Evolutionary conservation across 768 basidiomycete species (phyloP).

Genomic region (Cystofilobasidium capitatum): DNA sequence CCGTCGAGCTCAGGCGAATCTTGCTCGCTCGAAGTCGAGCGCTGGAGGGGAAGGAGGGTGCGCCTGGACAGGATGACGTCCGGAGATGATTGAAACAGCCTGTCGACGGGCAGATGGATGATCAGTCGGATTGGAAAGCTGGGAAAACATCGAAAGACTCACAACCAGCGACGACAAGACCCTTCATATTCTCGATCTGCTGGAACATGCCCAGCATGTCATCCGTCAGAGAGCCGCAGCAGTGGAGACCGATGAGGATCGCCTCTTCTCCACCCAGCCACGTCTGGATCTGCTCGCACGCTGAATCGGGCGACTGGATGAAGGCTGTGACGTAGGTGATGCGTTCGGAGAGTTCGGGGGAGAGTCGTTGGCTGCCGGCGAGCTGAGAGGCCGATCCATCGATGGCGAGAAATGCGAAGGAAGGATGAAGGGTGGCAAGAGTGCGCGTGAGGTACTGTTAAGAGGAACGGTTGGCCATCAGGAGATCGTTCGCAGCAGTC

Average conservation of each 20-base stretch:
- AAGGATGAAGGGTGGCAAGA: not conserved
- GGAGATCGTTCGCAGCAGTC: no score
- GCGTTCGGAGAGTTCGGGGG: not conserved
- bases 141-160: not conserved
- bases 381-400: constrained; percentile 9
- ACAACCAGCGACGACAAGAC: not conserved
- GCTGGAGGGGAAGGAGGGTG: not conserved
- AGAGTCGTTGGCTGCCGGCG: not conserved
- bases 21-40: not conserved
- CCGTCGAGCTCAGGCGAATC: not conserved
- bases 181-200: not conserved
- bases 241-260: constrained; percentile 2
- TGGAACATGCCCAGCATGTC: constrained; percentile 7
- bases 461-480: no score
- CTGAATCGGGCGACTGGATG: not conserved
- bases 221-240: constrained; percentile 10
- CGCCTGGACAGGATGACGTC: not conserved
- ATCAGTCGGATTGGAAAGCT: not conserved
- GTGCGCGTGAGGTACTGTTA: constrained; percentile 4
- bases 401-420: not conserved
- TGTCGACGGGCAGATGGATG: not conserved
- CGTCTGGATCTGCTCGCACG: not conserved
- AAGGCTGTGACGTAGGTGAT: not conserved
- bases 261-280: constrained; percentile 9
- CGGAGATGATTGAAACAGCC: constrained; percentile 15